Evolutionary conservation across 2,329 filamentous ascomycete species (phyloP), one percentile per base, ranked within the genome.

Genomic region (Aplosporella prunicola): DNA sequence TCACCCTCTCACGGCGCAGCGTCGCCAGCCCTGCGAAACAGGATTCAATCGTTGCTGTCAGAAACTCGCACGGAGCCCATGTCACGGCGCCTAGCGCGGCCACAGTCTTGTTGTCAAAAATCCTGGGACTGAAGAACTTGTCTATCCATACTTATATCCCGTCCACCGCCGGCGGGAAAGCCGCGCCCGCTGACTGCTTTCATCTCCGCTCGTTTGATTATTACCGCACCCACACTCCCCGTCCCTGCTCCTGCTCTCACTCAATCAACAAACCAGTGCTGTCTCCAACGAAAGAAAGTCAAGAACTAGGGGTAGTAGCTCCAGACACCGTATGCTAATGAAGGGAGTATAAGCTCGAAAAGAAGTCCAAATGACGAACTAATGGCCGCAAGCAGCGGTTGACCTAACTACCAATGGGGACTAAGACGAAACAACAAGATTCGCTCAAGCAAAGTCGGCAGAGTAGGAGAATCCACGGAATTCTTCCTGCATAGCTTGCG

Each of bases 391-490:
- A n/a, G n/a, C n/a, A n/a, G n/a, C n/a, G n/a, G n/a, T n/a, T n/a
- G n/a, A n/a, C n/a, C n/a, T n/a, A n/a, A 35, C 29, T 35, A 35
- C 33, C 33, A 35, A 35, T 28, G 11, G 33, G 17, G 15, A n/a
- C 16, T 23, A n/a, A n/a, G n/a, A n/a, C n/a, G n/a, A n/a, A n/a
- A n/a, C n/a, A n/a, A n/a, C n/a, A n/a, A n/a, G 6, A 25, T 20
- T 8, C 28, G 18, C 32, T 51, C 51, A 61, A 35, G 82, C 81
- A 64, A 93, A 93, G 61, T 94, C 87, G 43, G 85, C 84, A 35
- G 85, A 91, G 65, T 98, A 98, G 17, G 89, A 96, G 69, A 98
- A 98, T 48, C 91, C 91, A 42, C 91, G 79, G 81, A 98, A 98
- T 61, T 98, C 88, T 68, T 98, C 91, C 67, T 98, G 91, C 88